These are phyloP conservation scores for Fusarium azukiicola DNA, from an alignment of 2,329 filamentous ascomycete genomes.

Conservation along the genomic window DNA sequence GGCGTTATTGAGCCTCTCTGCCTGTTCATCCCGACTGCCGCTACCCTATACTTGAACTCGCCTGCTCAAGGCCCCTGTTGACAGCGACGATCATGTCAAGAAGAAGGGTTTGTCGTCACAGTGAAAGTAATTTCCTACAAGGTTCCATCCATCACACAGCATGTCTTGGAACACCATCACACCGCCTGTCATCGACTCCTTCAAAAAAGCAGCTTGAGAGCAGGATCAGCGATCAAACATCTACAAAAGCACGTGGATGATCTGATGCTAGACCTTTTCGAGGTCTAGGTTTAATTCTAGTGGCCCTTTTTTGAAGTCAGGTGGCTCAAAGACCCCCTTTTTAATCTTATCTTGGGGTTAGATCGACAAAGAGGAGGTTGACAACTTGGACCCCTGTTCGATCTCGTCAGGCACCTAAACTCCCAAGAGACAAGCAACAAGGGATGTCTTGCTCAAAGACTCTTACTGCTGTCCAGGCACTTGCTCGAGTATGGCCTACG, in stretches of 20 bases:
- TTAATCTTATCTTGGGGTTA: no score
- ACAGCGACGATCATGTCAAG: no score
- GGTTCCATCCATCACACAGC: neutral
- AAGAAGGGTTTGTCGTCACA: no score
- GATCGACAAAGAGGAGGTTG: neutral
- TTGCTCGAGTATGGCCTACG: neutral
- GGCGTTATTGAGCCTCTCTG: neutral
- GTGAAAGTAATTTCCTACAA: neutral
- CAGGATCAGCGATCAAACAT: neutral
- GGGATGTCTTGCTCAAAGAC: neutral
- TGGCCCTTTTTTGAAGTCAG: no score
- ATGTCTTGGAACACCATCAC: neutral
- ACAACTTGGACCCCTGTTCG: neutral
- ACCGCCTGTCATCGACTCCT: no score
- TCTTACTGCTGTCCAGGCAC: neutral
- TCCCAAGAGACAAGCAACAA: neutral
- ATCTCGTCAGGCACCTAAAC: neutral
- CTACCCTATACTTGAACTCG: neutral
- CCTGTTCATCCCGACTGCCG: neutral
- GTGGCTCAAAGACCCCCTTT: no score
- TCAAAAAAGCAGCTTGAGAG: neutral
- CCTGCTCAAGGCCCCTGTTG: no score
- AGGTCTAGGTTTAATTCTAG: neutral
- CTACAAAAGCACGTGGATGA: slow-evolving; percentile 9
- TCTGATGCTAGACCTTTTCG: neutral